Evolutionary conservation across 148 eudicot genomes (phyloP).

Genomic region (Rhododendron vialii): DNA sequence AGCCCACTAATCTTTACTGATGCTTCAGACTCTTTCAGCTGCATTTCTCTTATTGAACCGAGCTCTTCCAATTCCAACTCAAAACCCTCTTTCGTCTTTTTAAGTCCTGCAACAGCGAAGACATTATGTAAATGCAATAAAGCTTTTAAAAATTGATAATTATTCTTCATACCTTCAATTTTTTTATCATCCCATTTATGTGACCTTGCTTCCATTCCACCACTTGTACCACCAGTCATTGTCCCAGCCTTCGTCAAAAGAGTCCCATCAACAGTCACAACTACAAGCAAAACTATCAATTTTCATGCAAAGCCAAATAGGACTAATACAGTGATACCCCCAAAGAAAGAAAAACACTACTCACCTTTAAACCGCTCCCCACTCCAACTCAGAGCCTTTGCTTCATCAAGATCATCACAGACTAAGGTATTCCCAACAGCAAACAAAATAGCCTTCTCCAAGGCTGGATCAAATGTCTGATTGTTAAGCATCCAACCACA

Average conservation of each 20-base stretch:
- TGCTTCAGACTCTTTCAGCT: slow-evolving; percentile 84
- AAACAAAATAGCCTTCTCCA: slow-evolving; percentile 91
- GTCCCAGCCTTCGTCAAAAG: slow-evolving; percentile 93
- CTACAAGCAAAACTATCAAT: slow-evolving; percentile 31
- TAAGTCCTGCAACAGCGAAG: slow-evolving; percentile 47
- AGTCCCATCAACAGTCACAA: slow-evolving; percentile 91
- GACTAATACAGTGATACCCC: not conserved
- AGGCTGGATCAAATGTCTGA: slow-evolving; percentile 67
- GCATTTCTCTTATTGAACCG: slow-evolving; percentile 93
- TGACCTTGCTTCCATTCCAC: slow-evolving; percentile 98
- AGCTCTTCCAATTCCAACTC: slow-evolving; percentile 77
- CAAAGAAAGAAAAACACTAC: not conserved
- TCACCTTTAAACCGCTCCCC: slow-evolving; percentile 92
- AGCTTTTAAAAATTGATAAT: slow-evolving; percentile 9
- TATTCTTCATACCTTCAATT: slow-evolving; percentile 64
- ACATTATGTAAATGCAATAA: slow-evolving; percentile 15
- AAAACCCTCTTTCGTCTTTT: slow-evolving; percentile 68
- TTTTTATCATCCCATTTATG: slow-evolving; percentile 97
- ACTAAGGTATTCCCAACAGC: slow-evolving; percentile 96
- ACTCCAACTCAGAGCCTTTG: slow-evolving; percentile 90
- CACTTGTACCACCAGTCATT: slow-evolving; percentile 99
- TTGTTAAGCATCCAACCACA: slow-evolving; percentile 47
- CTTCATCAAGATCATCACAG: slow-evolving; percentile 88
- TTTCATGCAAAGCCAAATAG: not conserved
- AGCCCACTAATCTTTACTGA: slow-evolving; percentile 93